Base-by-base conservation (phyloP, 306 rosid species). In the Rosa rugosa region DNA sequence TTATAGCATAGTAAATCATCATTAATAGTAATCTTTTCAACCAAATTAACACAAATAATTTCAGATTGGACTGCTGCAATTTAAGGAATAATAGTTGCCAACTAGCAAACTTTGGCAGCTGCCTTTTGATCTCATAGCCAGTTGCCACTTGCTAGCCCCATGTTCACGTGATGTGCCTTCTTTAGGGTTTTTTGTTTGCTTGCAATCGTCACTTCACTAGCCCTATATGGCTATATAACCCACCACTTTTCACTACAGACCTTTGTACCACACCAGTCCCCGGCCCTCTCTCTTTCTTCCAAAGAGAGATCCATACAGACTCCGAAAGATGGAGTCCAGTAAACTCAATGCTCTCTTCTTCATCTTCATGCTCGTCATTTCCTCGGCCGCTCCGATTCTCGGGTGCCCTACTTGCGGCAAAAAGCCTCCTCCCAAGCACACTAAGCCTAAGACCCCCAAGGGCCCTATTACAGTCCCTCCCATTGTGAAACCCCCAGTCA, bases 81-180 rank as follows among this genome's bases (percentile, higher is more conserved):
- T 65, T 65, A 34, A 64, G 69, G 44, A 64, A 34, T 64, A 14
- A 34, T 16, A 16, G 70, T 65, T 85, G 87, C 85, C 94, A 89
- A 91, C 91, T 91, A 76, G 89, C 90, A 85, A 81, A 82, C 65
- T 79, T 82, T 90, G 89, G 84, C 85, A 85, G 73, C 80, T 84
- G 82, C 84, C 84, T 73, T 91, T 80, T 62, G 77, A 72, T 57
- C 75, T 44, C 50, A 1, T 40, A 34, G 69, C 70, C 69, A 62
- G 75, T 66, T 49, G 78, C 71, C 49, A 13, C 69, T 67, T 20
- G 80, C 18, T 71, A 79, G 87, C 87, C 93, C 93, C 88, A 85
- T 86, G 80, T 89, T 92, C 97, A 92, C 97, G 95, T 92, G 97
- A 89, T 83, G 81, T 73, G 83, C 84, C 80, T 77, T 72, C 73